Evolutionary conservation across 495 filamentous ascomycete genomes (phyloP), one percentile per base, ranked within the genome.

Genomic region (Xylaria palmicola): DNA sequence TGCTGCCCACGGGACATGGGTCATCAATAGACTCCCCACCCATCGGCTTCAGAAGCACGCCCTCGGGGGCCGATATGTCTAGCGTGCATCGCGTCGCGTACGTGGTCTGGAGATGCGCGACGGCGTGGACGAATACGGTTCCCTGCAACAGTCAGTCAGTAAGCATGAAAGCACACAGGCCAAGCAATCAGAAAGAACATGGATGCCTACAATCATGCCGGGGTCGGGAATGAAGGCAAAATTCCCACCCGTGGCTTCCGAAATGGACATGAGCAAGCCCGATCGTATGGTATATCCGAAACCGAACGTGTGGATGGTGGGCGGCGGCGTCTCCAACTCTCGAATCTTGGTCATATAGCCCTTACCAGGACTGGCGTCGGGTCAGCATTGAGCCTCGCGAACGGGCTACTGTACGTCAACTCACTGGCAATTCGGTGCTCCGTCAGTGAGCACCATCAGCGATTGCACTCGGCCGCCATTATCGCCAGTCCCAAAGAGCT

Each of bases 191-290:
- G 36, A 15, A 22, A 32, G 36, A 27, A 19, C 19, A 15, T 19
- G 8, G 2, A 12, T 7, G 32, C 70, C 41, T 62, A 79, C 75
- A 62, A 81, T 75, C 78, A 80, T 80, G 50, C 77, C 77, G 0
- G 75, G 75, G 47, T 81, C 78, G 0, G 77, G 75, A 20, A 81
- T 80, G 40, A 79, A 80, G 10, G 76, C 68, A 43, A 76, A 81
- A 68, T 75, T 78, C 6, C 79, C 79, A 0, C 70, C 67, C 4
- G 73, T 65, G 15, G 74, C 37, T 55, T 80, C 79, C 12, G 77
- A 71, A 39, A 81, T 74, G 8, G 76, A 76, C 58, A 79, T 78
- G 20, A 81, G 65, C 50, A 80, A 62, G 0, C 74, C 78, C 0
- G 77, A 79, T 19, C 60, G 30, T 3, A 80, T 65, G 0, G 43